phyloP scores from a whole-genome alignment of 495 filamentous ascomycete genomes.

The Hypoxylon trugodes region DNA sequence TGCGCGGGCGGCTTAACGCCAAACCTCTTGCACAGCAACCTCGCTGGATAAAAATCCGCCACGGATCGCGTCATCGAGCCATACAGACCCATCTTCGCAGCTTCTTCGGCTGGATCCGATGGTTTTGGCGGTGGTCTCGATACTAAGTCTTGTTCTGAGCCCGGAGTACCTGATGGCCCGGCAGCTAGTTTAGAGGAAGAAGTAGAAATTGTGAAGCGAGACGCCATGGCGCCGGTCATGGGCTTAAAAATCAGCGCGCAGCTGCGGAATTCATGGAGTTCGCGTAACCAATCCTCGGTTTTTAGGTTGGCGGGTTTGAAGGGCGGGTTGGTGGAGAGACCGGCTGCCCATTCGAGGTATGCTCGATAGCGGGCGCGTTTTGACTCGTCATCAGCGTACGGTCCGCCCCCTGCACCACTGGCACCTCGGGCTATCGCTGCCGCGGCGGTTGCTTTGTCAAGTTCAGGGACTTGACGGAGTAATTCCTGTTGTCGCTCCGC shows the following conservation, averaged over 20 bases:
- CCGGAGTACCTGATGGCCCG: constrained; percentile 31
- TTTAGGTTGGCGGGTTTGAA: constrained; percentile 57
- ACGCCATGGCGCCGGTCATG: constrained; percentile 89
- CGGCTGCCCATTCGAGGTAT: constrained; percentile 83
- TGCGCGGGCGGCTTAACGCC: constrained; percentile 80
- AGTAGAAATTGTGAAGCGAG: constrained; percentile 83
- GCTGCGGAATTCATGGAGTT: constrained; percentile 86
- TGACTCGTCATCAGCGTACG: constrained; percentile 80
- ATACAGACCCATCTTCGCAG: constrained; percentile 93
- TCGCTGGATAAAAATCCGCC: constrained; percentile 79
- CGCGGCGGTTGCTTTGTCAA: constrained; percentile 77
- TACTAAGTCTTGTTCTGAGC: constrained; percentile 55
- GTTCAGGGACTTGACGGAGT: constrained; percentile 68
- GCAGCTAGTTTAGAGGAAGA: constrained; percentile 42
- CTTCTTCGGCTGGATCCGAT: constrained; percentile 82
- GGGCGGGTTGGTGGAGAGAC: constrained; percentile 64
- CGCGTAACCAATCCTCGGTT: constrained; percentile 78
- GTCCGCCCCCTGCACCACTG: constrained; percentile 80
- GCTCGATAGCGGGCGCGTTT: constrained; percentile 81
- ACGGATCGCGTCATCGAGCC: constrained; percentile 81
- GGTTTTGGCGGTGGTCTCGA: constrained; percentile 67
- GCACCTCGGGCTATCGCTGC: constrained; percentile 78
- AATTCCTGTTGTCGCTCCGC: constrained; percentile 67
- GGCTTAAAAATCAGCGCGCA: constrained; percentile 94
- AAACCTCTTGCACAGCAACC: constrained; percentile 92